Evolutionary conservation across 805 yeast species (phyloP).

Genomic region (Sungouiozyma ichnusensis): DNA sequence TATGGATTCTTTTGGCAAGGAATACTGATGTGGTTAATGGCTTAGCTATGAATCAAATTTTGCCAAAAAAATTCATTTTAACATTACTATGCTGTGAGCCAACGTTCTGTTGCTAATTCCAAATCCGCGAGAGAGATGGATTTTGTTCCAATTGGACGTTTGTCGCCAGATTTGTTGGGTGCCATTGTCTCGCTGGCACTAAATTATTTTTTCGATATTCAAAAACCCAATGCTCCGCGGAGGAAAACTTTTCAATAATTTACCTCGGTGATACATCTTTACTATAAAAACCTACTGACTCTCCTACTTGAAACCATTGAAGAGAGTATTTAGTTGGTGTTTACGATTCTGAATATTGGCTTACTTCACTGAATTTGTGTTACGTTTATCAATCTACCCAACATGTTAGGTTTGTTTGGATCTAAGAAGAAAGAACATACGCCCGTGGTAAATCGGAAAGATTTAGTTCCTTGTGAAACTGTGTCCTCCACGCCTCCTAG

Average conservation of each 20-base stretch:
- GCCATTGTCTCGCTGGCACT: background rate
- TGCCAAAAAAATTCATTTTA: too few species aligned
- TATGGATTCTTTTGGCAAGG: constrained; percentile 80
- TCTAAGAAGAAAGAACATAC: constrained; percentile 8
- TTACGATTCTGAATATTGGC: too few species aligned
- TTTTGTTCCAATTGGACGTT: too few species aligned
- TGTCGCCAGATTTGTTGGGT: background rate
- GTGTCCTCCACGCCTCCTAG: constrained; percentile 17
- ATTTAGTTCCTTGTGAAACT: constrained; percentile 16
- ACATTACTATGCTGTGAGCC: too few species aligned
- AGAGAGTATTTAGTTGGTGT: too few species aligned
- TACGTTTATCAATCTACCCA: too few species aligned
- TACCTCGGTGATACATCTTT: background rate
- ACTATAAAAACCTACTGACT: too few species aligned
- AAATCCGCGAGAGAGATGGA: too few species aligned
- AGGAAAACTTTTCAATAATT: background rate
- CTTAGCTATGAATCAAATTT: too few species aligned
- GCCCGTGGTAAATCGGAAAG: constrained; percentile 8
- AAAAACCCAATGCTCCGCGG: background rate
- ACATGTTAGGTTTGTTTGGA: background rate
- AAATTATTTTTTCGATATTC: background rate
- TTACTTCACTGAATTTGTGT: too few species aligned
- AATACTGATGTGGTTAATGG: constrained; percentile 62
- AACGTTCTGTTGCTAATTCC: too few species aligned
- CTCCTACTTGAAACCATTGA: too few species aligned